These are phyloP conservation scores for Beauveria scarabaeidicola DNA, from an alignment of 2,329 filamentous ascomycete species.

Conservation along the genomic window DNA sequence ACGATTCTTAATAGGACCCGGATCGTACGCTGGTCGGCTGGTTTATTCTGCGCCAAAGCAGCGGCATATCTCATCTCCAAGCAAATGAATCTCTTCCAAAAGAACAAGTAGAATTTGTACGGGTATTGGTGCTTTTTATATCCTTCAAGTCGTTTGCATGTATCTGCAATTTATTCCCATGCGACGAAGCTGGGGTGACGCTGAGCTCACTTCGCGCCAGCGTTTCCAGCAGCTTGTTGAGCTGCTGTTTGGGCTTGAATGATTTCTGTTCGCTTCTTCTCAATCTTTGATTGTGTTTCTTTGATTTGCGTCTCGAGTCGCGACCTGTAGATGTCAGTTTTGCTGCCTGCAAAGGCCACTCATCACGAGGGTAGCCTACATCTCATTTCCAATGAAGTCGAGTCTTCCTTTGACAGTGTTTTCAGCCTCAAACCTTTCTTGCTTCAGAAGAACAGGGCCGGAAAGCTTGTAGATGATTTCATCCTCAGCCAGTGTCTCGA, in stretches of 20 bases:
- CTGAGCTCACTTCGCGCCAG: slow-evolving; percentile 5
- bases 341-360: too few species aligned
- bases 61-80: neutral
- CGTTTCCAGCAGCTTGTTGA: slow-evolving; percentile 28
- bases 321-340: slow-evolving; percentile 18
- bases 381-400: slow-evolving; percentile 89
- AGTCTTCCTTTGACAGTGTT: slow-evolving; percentile 84
- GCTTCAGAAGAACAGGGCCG: slow-evolving; percentile 86
- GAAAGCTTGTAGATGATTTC: slow-evolving; percentile 94
- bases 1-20: too few species aligned
- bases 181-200: neutral
- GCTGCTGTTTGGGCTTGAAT: slow-evolving; percentile 46
- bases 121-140: neutral
- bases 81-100: neutral
- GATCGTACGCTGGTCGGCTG: too few species aligned
- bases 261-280: slow-evolving; percentile 52
- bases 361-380: slow-evolving; percentile 48
- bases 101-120: neutral
- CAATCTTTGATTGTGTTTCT: slow-evolving; percentile 46
- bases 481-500: slow-evolving; percentile 65
- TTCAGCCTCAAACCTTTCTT: slow-evolving; percentile 83
- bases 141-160: slow-evolving; percentile 10
- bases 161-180: neutral
- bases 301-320: slow-evolving; percentile 44
- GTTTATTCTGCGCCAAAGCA: neutral